These are phyloP conservation scores for Gymnopus androsaceus DNA, from an alignment of 1,284 basidiomycete genomes.

Conservation along the genomic window DNA sequence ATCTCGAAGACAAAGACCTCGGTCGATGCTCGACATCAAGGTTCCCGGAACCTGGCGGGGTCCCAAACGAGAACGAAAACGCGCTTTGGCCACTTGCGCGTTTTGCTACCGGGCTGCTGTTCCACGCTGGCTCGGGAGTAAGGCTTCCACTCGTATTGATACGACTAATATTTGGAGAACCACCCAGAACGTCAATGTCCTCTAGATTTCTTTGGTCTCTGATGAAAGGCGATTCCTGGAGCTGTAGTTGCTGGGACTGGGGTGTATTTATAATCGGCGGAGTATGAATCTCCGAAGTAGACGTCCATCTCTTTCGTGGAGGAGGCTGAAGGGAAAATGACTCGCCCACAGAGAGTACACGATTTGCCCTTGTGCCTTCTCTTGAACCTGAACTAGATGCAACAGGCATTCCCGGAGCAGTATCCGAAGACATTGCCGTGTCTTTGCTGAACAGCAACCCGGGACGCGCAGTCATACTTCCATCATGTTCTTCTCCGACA, in stretches of 20 bases:
- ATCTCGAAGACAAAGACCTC: conserved; percentile 15
- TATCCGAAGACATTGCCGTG: background rate
- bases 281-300: conserved; percentile 19
- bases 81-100: conserved; percentile 7
- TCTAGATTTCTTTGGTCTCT: conserved; percentile 2
- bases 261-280: background rate
- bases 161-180: conserved; percentile 3
- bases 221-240: conserved; percentile 10
- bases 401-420: background rate
- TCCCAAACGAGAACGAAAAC: conserved; percentile 18
- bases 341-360: conserved; percentile 38
- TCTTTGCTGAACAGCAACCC: background rate
- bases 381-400: conserved; percentile 21
- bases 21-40: conserved; percentile 11
- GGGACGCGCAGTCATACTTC: conserved; percentile 17
- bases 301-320: conserved; percentile 59
- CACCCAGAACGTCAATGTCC: conserved; percentile 10
- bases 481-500: conserved; percentile 24
- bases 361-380: conserved; percentile 26
- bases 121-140: conserved; percentile 18
- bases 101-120: conserved; percentile 22
- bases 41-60: conserved; percentile 10
- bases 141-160: conserved; percentile 35
- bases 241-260: background rate
- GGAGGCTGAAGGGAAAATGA: conserved; percentile 62